phyloP scores from a whole-genome alignment of 371 early-diverging fungal genomes.

The Vairimorpha necatrix region DNA sequence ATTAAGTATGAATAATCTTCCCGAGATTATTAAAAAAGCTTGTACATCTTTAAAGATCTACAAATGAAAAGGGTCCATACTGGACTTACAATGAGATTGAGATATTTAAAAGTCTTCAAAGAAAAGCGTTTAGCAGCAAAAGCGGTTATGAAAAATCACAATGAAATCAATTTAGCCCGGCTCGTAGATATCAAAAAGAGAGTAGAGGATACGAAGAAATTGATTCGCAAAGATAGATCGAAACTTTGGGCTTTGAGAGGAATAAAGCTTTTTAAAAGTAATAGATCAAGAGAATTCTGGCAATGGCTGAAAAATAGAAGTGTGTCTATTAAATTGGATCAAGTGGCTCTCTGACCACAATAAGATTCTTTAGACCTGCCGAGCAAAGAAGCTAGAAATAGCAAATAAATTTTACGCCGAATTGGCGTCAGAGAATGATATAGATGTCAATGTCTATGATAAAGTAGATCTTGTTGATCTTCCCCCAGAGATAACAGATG shows the following conservation, averaged over 20 bases:
- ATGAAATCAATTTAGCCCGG: background rate
- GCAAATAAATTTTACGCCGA: background rate
- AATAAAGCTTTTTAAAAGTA: background rate
- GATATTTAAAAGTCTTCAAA: too few relatives aligned
- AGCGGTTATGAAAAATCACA: background rate
- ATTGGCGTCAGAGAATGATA: background rate
- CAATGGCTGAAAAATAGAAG: background rate
- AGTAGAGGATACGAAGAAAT: background rate
- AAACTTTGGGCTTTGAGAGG: background rate
- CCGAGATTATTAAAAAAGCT: too few relatives aligned
- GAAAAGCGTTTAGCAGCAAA: background rate
- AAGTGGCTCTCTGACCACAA: background rate
- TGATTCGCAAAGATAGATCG: background rate
- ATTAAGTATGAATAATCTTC: background rate
- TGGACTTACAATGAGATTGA: too few relatives aligned
- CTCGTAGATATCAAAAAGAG: background rate
- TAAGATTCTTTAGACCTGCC: background rate
- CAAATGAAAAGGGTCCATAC: too few relatives aligned
- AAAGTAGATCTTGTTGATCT: background rate
- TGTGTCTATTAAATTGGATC: background rate
- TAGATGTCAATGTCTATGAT: background rate
- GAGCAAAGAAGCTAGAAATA: background rate
- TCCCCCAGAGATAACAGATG: background rate
- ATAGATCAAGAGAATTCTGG: slow-evolving; percentile 8
- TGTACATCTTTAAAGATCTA: too few relatives aligned